These are phyloP conservation scores for Nothopassalora personata DNA, from an alignment of 2,329 filamentous ascomycete genomes.

Conservation along the genomic window DNA sequence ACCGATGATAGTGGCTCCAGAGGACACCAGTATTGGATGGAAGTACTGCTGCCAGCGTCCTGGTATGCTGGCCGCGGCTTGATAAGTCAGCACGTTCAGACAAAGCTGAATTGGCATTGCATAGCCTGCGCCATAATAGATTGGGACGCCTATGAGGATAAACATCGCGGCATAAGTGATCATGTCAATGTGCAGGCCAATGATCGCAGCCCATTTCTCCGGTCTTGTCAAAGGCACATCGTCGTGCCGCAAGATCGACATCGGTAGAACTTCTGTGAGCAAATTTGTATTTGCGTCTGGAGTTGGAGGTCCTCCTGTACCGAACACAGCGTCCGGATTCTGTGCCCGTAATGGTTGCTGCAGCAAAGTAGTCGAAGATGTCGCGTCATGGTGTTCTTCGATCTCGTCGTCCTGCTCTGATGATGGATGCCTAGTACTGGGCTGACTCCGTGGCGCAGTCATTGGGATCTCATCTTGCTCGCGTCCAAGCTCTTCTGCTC, in stretches of 20 bases:
- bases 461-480: slow-evolving; percentile 48
- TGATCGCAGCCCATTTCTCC: slow-evolving; percentile 47
- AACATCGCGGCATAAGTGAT: neutral
- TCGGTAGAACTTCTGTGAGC: neutral
- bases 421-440: too few species aligned
- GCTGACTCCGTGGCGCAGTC: slow-evolving; percentile 11
- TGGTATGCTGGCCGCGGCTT: slow-evolving; percentile 47
- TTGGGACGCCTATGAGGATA: slow-evolving; percentile 49
- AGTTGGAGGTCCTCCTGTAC: slow-evolving; percentile 24
- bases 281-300: neutral
- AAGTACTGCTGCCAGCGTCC: slow-evolving; percentile 48
- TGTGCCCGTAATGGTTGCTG: slow-evolving; percentile 21
- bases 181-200: slow-evolving; percentile 33
- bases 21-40: slow-evolving; percentile 55
- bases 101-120: slow-evolving; percentile 43
- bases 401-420: neutral
- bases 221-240: slow-evolving; percentile 44
- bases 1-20: slow-evolving; percentile 48
- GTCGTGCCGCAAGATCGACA: slow-evolving; percentile 34
- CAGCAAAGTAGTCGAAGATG: slow-evolving; percentile 9
- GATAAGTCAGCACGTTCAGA: slow-evolving; percentile 51
- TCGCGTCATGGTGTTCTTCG: neutral
- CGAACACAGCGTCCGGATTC: slow-evolving; percentile 20
- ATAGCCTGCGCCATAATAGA: slow-evolving; percentile 52
- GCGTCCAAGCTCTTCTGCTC: slow-evolving; percentile 48